Conservation (phyloP, 2,329 filamentous ascomycete genomes). For the Penicillium sp. region DNA sequence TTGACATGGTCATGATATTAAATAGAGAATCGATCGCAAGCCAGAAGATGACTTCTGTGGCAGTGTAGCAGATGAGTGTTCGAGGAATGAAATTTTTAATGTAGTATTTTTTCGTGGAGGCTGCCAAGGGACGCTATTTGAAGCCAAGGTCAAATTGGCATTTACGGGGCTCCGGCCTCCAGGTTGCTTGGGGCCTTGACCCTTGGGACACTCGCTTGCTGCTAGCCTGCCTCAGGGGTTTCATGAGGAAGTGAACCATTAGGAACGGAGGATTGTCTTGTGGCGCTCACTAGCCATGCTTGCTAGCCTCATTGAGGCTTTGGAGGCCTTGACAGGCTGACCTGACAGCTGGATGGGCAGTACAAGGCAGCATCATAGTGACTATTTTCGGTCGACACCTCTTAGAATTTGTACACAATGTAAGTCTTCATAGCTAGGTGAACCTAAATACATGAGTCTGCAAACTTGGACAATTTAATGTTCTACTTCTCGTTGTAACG, state of each 20-base stretch:
- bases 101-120: neutral
- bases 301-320: slow-evolving; percentile 2
- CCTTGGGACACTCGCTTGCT: neutral
- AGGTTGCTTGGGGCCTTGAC: neutral
- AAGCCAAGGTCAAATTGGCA: slow-evolving; percentile 5
- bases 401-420: neutral
- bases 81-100: neutral
- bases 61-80: neutral
- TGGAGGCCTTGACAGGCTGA: no score
- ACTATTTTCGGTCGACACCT: neutral
- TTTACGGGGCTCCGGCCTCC: neutral
- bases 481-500: neutral
- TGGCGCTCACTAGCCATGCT: neutral
- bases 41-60: neutral
- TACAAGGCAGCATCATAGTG: neutral
- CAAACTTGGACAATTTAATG: neutral
- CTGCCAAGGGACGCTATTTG: slow-evolving; percentile 2
- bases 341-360: neutral
- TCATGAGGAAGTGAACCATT: neutral
- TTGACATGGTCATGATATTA: neutral
- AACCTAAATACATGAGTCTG: neutral
- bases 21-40: neutral
- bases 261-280: neutral
- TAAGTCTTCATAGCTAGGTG: neutral
- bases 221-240: neutral